Evolutionary conservation across 2,329 filamentous ascomycete genomes (phyloP), one percentile per base, ranked within the genome.

Genomic region (Cladosporium sp.): DNA sequence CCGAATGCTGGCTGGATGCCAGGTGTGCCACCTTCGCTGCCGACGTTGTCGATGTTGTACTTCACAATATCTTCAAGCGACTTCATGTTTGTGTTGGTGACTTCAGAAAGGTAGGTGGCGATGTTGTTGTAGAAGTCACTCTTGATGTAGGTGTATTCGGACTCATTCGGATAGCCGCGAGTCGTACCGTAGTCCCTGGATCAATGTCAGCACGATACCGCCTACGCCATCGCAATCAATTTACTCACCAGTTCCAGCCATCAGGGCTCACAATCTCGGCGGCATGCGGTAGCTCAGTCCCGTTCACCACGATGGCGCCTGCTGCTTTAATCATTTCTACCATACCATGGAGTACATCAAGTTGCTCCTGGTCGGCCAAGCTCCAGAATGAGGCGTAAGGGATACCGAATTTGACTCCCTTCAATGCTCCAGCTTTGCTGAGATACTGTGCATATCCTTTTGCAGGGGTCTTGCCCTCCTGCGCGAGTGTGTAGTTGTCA

Each of bases 301-400:
- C 79, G 65, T 90, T 89, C 66, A 90, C 75, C 39, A 91, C 78
- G 1, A 79, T 86, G 0, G 86, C 88, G 1, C 89, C 88, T 0
- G 84, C 83, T 0, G 70, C 69, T 66, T 81, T 65, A 35, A 91
- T 81, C 22, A 83, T 66, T 0, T 75, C 66, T 10, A 90, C 65
- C 22, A 77, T 65, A 1, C 64, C 57, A 1, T 80, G 69, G 3
- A 91, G 78, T 6, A 78, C 75, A 0, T 73, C 63, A 54, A 80
- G 77, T 70, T 89, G 84, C 36, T 82, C 78, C 2, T 71, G 63
- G 40, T 84, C 78, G 0, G 83, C 82, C 45, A 84, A 74, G 0
- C 79, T 75, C 88, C 87, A 91, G 73, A 91, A 87, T 62, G 81
- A 84, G 40, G 83, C 71, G 87, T 87, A 90, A 0, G 88, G 88